Conservation (phyloP, 495 filamentous ascomycete species). For the Neurospora pannonica region DNA sequence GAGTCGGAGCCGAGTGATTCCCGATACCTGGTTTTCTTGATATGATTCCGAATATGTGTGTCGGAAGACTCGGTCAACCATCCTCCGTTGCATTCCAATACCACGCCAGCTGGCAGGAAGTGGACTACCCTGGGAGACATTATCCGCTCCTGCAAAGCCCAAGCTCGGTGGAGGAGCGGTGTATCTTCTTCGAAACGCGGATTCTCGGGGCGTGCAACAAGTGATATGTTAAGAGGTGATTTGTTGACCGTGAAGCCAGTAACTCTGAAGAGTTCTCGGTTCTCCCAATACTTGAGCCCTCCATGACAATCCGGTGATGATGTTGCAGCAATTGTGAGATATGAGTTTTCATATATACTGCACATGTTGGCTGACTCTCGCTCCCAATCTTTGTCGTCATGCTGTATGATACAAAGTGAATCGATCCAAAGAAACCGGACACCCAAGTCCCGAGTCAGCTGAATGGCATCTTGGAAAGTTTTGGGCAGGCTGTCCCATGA, state of each 20-base stretch:
- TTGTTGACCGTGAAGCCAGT: not conserved
- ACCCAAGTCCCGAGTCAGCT: constrained; percentile 9
- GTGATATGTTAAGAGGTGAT: not conserved
- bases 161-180: not conserved
- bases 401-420: constrained; percentile 23
- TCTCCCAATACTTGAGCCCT: not conserved
- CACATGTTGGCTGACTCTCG: constrained; percentile 15
- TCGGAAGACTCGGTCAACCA: not conserved
- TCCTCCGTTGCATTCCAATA: not conserved
- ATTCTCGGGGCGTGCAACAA: too few species aligned
- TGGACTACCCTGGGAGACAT: not conserved
- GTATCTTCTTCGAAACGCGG: not conserved
- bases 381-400: constrained; percentile 15
- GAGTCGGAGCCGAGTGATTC: not conserved
- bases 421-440: constrained; percentile 29
- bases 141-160: not conserved
- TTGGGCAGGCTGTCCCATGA: constrained; percentile 4
- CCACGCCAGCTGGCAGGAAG: not conserved
- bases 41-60: accelerated
- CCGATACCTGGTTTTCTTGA: not conserved
- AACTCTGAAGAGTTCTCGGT: not conserved
- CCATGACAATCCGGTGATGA: not conserved
- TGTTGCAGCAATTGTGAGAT: constrained; percentile 11
- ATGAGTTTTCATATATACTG: constrained; percentile 13
- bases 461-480: constrained; percentile 20